A percentile compares a stretch with the other conserved stretches of the same genome.
These are phyloP conservation scores for Picochlorum sp. DNA, from an alignment of 139 green algal species.

Conservation along the genomic window DNA sequence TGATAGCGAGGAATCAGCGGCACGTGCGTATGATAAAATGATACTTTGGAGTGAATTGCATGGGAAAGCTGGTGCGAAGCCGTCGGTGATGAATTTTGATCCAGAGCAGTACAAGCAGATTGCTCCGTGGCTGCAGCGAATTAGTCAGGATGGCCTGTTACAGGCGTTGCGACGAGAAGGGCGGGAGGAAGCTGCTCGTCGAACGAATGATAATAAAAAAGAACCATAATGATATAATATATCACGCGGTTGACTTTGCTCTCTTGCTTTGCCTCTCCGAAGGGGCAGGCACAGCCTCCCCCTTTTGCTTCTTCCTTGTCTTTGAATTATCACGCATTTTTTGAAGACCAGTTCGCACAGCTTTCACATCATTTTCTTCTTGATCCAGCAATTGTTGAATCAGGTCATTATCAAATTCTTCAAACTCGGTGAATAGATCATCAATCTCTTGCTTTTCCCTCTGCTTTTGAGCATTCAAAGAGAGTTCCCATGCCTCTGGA, in stretches of 20 bases:
- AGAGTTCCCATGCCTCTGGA: conserved; percentile 1
- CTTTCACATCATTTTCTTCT: conserved; percentile 50
- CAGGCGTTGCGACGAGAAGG: conserved; percentile 63
- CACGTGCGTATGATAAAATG: conserved; percentile 87
- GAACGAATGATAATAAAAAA: too few relatives aligned
- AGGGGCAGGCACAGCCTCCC: neutral
- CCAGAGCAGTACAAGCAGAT: conserved; percentile 68
- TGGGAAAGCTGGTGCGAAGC: conserved; percentile 56
- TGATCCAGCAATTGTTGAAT: conserved; percentile 56
- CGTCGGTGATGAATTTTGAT: conserved; percentile 84
- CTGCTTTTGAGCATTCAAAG: conserved; percentile 4
- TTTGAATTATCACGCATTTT: conserved; percentile 23
- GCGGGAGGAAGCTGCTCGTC: conserved; percentile 51
- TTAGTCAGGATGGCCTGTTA: conserved; percentile 76
- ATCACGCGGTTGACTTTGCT: too few relatives aligned
- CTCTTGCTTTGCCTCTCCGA: neutral
- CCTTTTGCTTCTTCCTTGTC: conserved; percentile 26
- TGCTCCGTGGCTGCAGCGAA: conserved; percentile 52
- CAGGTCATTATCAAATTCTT: conserved; percentile 52
- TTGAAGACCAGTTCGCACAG: conserved; percentile 19
- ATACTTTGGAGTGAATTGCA: conserved; percentile 91
- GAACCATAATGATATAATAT: too few relatives aligned
- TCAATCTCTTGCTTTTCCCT: neutral
- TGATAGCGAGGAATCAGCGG: conserved; percentile 74
- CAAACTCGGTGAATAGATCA: conserved; percentile 33